Evolutionary conservation across 345 rosid genomes (phyloP), one percentile per base, ranked within the genome.

Genomic region (Populus simonii): DNA sequence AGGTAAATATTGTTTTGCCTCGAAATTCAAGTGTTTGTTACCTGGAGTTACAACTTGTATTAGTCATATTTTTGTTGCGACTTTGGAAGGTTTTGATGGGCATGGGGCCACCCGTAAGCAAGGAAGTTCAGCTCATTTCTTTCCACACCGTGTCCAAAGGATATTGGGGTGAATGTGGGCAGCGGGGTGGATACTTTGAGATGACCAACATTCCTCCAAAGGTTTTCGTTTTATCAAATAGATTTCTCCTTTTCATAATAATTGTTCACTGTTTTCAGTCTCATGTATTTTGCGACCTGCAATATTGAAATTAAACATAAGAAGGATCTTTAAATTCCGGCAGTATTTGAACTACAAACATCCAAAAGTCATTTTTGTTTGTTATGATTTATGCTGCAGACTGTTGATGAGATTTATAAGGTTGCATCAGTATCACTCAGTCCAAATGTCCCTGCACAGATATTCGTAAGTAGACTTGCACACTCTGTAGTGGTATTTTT

Each of bases 151-250:
- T 96, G 59, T 96, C 99, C 59, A 96, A 96, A 91, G 99, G 99
- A 80, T 96, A 92, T 86, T 96, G 97, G 97, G 98, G 99, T 1
- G 99, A 96, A 88, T 96, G 99, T 63, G 99, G 98, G 80, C 99
- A 93, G 86, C 88, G 99, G 25, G 99, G 99, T 86, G 99, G 99
- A 84, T 96, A 96, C 90, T 93, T 96, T 84, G 98, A 96, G 90
- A 93, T 93, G 98, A 93, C 98, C 27, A 96, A 96, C 87, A 86
- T 96, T 63, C 98, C 99, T 82, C 90, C 97, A 49, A 71, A 82
- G 97, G 99, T 96, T 84, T 79, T 85, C 77, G 29, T 74, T 22
- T 27, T 65, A 1, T 70, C 71, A 70, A 63, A 75, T 38, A 1
- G 31, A 13, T 23, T 33, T 33, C 36, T 33, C 36, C 5, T 33